These are phyloP conservation scores for Gynochthodes officinalis DNA, from an alignment of 257 asterid species.

Conservation along the genomic window DNA sequence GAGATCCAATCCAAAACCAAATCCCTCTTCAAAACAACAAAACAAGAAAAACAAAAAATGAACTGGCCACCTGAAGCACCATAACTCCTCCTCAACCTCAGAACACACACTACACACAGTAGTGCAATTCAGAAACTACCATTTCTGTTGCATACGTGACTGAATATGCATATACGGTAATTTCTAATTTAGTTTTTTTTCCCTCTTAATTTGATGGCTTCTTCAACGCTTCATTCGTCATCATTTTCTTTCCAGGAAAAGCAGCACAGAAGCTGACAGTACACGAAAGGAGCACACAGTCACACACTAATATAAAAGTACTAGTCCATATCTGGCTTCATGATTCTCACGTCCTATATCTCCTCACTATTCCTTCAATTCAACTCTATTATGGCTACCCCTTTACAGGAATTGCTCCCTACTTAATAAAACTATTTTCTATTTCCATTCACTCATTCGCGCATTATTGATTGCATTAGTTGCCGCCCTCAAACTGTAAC, in stretches of 20 bases:
- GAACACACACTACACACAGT: background rate
- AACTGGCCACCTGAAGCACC: conserved; percentile 29
- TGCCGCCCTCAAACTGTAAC: conserved; percentile 1
- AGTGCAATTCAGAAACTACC: background rate
- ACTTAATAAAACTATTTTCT: background rate
- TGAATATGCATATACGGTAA: conserved; percentile 1
- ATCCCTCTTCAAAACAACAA: background rate
- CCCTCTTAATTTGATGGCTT: conserved; percentile 4
- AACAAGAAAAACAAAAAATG: background rate
- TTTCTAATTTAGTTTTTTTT: conserved; percentile 1
- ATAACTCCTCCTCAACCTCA: conserved; percentile 16
- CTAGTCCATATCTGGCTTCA: conserved; percentile 29
- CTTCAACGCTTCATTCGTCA: conserved; percentile 16
- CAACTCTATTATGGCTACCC: conserved; percentile 23
- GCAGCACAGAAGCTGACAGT: conserved; percentile 3
- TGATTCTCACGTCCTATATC: conserved; percentile 72
- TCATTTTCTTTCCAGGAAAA: conserved; percentile 13
- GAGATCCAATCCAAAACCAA: conserved; percentile 16
- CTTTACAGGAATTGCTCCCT: background rate
- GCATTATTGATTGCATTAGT: background rate
- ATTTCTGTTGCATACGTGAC: background rate
- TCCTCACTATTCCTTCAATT: conserved; percentile 50
- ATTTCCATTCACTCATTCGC: background rate
- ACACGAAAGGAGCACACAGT: background rate
- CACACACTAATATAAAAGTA: conserved; percentile 1